These are phyloP conservation scores for Pisolithus orientalis DNA, from an alignment of 768 basidiomycete genomes.

Conservation along the genomic window DNA sequence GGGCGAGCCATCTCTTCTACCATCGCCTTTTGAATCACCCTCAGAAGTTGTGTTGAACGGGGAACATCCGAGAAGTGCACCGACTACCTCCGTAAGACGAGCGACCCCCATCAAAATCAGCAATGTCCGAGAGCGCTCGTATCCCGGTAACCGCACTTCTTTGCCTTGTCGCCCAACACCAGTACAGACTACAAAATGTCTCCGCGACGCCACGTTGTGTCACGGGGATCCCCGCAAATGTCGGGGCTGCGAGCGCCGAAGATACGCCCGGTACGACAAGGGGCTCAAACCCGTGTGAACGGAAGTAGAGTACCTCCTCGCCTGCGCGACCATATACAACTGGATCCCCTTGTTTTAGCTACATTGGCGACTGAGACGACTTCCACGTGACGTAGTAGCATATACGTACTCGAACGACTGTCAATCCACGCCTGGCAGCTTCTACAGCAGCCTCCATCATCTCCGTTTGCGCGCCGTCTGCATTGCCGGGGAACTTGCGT, in stretches of 20 bases:
- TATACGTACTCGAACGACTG: conserved; percentile 73
- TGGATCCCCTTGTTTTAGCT: conserved; percentile 98
- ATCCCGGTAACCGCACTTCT: conserved; percentile 79
- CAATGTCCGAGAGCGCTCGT: conserved; percentile 74
- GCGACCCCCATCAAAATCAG: conserved; percentile 96
- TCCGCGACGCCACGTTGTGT: conserved; percentile 95
- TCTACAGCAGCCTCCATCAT: conserved; percentile 90
- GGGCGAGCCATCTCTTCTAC: conserved; percentile 44
- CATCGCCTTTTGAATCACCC: conserved; percentile 1
- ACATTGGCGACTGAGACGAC: background rate
- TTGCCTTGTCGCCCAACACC: conserved; percentile 88
- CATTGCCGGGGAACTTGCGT: conserved; percentile 95
- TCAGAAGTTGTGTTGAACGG: background rate
- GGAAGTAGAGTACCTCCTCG: conserved; percentile 92
- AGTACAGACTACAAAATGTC: conserved; percentile 80
- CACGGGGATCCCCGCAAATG: conserved; percentile 86
- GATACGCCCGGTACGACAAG: conserved; percentile 85
- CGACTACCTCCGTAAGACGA: conserved; percentile 64
- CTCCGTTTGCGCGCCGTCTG: conserved; percentile 89
- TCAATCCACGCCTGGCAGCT: conserved; percentile 71
- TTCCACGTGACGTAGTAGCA: background rate
- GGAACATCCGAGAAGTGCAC: conserved; percentile 39
- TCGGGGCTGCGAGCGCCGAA: conserved; percentile 85
- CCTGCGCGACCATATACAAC: conserved; percentile 91
- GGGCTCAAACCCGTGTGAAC: conserved; percentile 75